These are phyloP conservation scores for Candida albicans DNA, from an alignment of 1,139 yeast species.

Conservation along the genomic window DNA sequence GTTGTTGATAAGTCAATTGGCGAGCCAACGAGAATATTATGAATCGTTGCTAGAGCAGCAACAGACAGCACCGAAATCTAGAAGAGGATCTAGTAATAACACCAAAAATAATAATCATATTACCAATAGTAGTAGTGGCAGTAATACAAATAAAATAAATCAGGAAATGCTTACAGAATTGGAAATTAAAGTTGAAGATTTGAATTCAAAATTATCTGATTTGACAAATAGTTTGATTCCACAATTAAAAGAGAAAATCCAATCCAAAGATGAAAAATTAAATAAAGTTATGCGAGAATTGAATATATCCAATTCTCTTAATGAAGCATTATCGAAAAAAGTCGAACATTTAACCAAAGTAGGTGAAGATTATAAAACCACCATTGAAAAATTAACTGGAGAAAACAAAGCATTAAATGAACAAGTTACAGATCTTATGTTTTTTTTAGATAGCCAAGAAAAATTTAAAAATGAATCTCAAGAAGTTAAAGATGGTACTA, in stretches of 20 bases:
- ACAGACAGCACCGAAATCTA: slow-evolving; percentile 23
- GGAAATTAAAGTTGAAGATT: slow-evolving; percentile 35
- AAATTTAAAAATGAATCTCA: slow-evolving; percentile 69
- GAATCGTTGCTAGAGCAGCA: slow-evolving; percentile 60
- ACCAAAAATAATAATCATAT: neutral
- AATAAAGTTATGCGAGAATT: slow-evolving; percentile 29
- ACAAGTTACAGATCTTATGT: slow-evolving; percentile 80
- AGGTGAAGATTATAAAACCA: slow-evolving; percentile 28
- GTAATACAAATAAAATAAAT: neutral
- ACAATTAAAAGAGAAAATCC: slow-evolving; percentile 30
- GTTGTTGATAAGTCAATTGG: slow-evolving; percentile 74
- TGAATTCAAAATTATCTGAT: slow-evolving; percentile 24
- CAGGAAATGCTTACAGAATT: slow-evolving; percentile 23
- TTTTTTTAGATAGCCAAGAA: slow-evolving; percentile 70
- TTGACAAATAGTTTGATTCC: slow-evolving; percentile 33
- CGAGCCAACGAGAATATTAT: slow-evolving; percentile 86
- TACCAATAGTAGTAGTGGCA: no score
- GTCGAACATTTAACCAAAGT: slow-evolving; percentile 48
- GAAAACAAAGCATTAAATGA: slow-evolving; percentile 59
- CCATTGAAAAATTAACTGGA: slow-evolving; percentile 24
- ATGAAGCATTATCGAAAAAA: slow-evolving; percentile 57
- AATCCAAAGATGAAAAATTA: slow-evolving; percentile 33
- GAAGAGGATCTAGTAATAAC: slow-evolving; percentile 21
- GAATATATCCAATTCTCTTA: slow-evolving; percentile 42
- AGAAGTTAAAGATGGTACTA: slow-evolving; percentile 70